Conservation (phyloP, 2,329 filamentous ascomycete genomes). For the Sphaerostilbella broomeana region DNA sequence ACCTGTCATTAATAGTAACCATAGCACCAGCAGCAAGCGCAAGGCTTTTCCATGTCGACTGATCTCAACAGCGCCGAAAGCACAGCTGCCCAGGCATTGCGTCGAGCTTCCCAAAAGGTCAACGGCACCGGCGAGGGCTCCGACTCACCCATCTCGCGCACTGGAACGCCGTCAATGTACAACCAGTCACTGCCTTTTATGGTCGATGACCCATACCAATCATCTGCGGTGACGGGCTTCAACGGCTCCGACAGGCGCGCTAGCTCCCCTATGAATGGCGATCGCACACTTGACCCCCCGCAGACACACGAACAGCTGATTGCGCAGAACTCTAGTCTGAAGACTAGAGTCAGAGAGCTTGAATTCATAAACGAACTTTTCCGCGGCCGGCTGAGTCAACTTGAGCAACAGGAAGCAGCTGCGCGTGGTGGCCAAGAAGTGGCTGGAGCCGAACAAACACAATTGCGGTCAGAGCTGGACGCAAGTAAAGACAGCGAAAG, state of each 20-base stretch:
- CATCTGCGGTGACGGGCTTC: constrained; percentile 36
- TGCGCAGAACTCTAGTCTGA: constrained; percentile 77
- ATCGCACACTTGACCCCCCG: constrained; percentile 61
- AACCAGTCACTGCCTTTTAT: constrained; percentile 75
- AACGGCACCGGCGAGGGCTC: constrained; percentile 73
- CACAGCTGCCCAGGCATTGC: constrained; percentile 47
- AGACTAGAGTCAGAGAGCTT: constrained; percentile 89
- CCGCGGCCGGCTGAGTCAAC: constrained; percentile 66
- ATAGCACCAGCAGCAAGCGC: constrained; percentile 33
- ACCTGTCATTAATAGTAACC: constrained; percentile 10
- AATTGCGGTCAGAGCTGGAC: constrained; percentile 51
- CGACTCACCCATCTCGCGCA: constrained; percentile 73
- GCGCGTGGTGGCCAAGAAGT: constrained; percentile 56
- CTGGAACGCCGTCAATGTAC: constrained; percentile 69
- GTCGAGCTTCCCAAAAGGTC: constrained; percentile 62
- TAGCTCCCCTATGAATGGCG: constrained; percentile 45
- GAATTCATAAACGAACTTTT: constrained; percentile 90
- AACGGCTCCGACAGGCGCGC: constrained; percentile 47
- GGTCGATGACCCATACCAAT: constrained; percentile 62
- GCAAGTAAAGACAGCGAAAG: constrained; percentile 33
- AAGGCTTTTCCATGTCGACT: constrained; percentile 33
- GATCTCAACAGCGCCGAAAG: constrained; percentile 55
- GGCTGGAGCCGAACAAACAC: constrained; percentile 47
- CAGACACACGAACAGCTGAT: constrained; percentile 76
- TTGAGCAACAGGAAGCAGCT: constrained; percentile 69